These are phyloP conservation scores for Ophiostoma sp. DNA, from an alignment of 2,329 filamentous ascomycete genomes.

Conservation along the genomic window DNA sequence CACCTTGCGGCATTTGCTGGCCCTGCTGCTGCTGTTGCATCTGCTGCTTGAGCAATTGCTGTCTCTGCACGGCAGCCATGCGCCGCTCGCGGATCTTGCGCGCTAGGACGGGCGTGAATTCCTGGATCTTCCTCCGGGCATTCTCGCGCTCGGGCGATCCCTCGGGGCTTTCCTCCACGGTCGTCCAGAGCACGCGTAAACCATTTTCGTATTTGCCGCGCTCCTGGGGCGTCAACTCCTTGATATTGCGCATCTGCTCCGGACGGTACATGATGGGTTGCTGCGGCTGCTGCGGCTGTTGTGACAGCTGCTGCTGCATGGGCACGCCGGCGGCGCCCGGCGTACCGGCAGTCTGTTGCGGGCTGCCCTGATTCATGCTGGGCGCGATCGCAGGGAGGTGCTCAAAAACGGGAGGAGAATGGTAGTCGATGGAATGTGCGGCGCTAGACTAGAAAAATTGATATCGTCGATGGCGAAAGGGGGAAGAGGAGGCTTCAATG, in stretches of 20 bases:
- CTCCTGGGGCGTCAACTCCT: constrained; percentile 55
- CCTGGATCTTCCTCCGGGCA: constrained; percentile 58
- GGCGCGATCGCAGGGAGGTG: not conserved
- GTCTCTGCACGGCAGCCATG: constrained; percentile 11
- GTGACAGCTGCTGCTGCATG: not conserved
- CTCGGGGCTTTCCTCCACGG: constrained; percentile 49
- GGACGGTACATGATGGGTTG: constrained; percentile 48
- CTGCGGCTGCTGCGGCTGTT: constrained; percentile 26
- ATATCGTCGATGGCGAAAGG: not conserved
- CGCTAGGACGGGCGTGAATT: constrained; percentile 59
- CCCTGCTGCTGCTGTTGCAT: constrained; percentile 24
- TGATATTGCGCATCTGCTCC: constrained; percentile 52
- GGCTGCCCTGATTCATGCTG: constrained; percentile 26
- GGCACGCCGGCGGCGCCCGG: constrained; percentile 17
- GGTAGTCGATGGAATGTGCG: no score
- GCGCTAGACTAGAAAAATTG: not conserved
- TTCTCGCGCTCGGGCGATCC: constrained; percentile 51
- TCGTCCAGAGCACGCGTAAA: constrained; percentile 54
- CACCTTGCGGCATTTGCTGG: constrained; percentile 20
- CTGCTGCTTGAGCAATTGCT: constrained; percentile 22
- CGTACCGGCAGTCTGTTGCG: constrained; percentile 21
- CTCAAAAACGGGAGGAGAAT: not conserved
- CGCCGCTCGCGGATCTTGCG: constrained; percentile 31
- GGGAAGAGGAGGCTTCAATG: not conserved
- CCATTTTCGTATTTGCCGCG: constrained; percentile 61